Evolutionary conservation across 225 moss, liverwort and hornwort species (phyloP), one percentile per base, ranked within the genome.

Genomic region (Climacium dendroides): DNA sequence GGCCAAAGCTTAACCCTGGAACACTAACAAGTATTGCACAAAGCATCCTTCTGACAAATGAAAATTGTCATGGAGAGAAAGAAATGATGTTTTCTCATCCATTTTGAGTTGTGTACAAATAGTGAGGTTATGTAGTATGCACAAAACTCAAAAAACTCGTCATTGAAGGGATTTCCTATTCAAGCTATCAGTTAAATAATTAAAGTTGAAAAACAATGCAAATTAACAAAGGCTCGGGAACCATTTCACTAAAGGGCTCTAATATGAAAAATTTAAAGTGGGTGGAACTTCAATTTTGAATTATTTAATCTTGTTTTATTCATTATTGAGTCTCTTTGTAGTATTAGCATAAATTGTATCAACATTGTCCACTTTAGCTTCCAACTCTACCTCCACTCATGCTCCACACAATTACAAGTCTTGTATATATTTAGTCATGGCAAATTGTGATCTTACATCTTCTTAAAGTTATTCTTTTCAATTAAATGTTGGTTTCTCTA

Each of bases 1-100:
- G n/a, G n/a, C n/a, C n/a, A n/a, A n/a, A n/a, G n/a, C n/a, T n/a
- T n/a, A 45, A 24, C 0, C 13, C 0, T 37, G 2, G 7, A 39
- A 8, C 1, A 8, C 2, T 0, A 1, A 1, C 1, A 70, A 70
- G 15, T 3, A 15, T n/a, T n/a, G n/a, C 1, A 41, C 3, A 70
- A 70, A 41, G 15, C 0, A 0, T 26, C 15, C 5, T 41, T 41
- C 24, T 69, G 13, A 24, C 0, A 0, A 69, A 37, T 39, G 7
- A 69, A 0, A 69, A 69, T 69, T 39, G 3, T 23, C 24, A 4
- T 41, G 1, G 1, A 41, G 1, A 41, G 13, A 70, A 41, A 1
- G 5, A 70, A 70, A 41, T 0, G 0, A 15, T 0, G 1, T 24
- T 67, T 11, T 7, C 4, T 23, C 41, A 41, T 24, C 41, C 8